A percentile compares a stretch with the other conserved stretches of the same genome.
phyloP scores from a whole-genome alignment of 148 eudicot genomes.

The Chenopodium formosanum region DNA sequence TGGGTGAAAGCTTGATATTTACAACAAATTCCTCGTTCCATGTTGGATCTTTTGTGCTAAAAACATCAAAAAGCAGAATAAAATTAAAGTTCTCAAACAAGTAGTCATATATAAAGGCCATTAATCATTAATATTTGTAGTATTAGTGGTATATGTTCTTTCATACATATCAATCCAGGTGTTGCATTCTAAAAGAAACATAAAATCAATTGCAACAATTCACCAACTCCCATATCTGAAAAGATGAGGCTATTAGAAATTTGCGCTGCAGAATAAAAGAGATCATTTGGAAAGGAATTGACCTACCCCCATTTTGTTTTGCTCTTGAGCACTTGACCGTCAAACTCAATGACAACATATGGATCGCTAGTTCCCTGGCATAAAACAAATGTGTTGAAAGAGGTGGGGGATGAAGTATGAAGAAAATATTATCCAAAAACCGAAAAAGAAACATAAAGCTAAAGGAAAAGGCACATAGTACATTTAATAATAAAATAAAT shows the following conservation, averaged over 20 bases:
- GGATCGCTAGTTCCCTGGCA: slow-evolving; percentile 98
- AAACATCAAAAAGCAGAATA: background rate
- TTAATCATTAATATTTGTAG: background rate
- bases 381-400: slow-evolving; percentile 2
- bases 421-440: background rate
- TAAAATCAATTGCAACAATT: background rate
- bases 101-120: background rate
- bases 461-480: background rate
- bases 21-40: slow-evolving; percentile 89
- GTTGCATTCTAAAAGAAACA: background rate
- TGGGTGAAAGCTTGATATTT: slow-evolving; percentile 62
- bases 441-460: background rate
- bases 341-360: slow-evolving; percentile 77
- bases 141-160: background rate
- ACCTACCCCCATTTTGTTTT: slow-evolving; percentile 92
- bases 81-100: background rate
- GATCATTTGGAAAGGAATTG: slow-evolving; percentile 6
- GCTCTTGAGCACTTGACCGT: slow-evolving; percentile 82
- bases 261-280: background rate
- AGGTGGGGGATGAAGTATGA: background rate
- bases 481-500: too few species aligned
- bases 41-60: slow-evolving; percentile 85
- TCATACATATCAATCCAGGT: background rate
- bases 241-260: background rate
- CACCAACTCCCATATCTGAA: background rate